Evolutionary conservation across 31 red algal species (phyloP).

Genomic region (Asparagopsis taxiformis): DNA sequence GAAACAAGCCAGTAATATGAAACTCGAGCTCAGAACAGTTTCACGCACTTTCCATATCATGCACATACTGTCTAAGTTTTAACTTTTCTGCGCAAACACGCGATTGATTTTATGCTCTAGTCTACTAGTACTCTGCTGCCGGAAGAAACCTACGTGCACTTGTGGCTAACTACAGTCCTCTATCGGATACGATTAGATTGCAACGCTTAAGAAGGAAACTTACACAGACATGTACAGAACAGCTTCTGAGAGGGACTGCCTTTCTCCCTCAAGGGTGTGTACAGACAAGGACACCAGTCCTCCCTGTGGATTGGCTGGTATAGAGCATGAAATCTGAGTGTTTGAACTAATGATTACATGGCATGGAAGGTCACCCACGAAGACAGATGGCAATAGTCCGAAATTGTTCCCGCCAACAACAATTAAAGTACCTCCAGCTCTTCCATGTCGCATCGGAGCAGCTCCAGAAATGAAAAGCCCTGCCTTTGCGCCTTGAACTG

Average conservation of each 20-base stretch:
- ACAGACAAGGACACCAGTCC: background rate
- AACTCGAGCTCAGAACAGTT: too few relatives aligned
- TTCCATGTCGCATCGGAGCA: slow-evolving; percentile 51
- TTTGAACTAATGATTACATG: slow-evolving; percentile 4
- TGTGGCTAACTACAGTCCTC: too few relatives aligned
- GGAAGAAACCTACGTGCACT: too few relatives aligned
- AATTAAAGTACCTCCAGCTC: slow-evolving; percentile 35
- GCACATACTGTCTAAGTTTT: too few relatives aligned
- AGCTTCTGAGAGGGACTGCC: background rate
- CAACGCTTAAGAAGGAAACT: too few relatives aligned
- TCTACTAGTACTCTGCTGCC: too few relatives aligned
- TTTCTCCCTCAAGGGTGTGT: background rate
- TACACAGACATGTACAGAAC: background rate
- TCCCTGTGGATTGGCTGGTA: background rate
- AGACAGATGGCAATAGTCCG: slow-evolving; percentile 13
- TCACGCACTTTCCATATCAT: too few relatives aligned
- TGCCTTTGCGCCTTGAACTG: slow-evolving; percentile 4
- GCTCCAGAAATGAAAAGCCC: slow-evolving; percentile 25
- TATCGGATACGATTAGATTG: too few relatives aligned
- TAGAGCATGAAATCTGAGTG: slow-evolving; percentile 24
- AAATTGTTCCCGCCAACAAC: slow-evolving; percentile 38
- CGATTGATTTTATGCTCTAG: too few relatives aligned
- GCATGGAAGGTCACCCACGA: slow-evolving; percentile 21
- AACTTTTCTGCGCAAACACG: too few relatives aligned
- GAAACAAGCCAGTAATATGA: too few relatives aligned